Base-by-base conservation (phyloP, 2,329 filamentous ascomycete species). In the Cladosporium sp. region DNA sequence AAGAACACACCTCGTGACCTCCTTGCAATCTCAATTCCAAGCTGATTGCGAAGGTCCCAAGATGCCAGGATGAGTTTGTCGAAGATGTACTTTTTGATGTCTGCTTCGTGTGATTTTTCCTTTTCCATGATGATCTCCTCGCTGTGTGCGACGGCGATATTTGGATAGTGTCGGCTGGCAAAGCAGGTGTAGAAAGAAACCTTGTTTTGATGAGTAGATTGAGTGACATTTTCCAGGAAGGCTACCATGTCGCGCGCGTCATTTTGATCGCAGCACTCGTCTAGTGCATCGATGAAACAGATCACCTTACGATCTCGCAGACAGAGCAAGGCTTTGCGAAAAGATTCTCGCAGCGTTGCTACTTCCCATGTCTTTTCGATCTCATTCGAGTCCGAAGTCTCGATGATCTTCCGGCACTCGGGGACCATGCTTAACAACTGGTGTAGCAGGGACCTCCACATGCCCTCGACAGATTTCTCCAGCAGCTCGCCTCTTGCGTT, bases 401-500 rank as follows among this genome's bases (percentile, higher is more conserved):
- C 22, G 22, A 28, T 7, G 22, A 7, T 28, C 22, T 28, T 7
- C 22, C 22, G 22, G 7, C 22, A 28, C 22, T 28, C 4, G 1
- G 35, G 35, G 16, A 38, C 6, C 10, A 1, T 13, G 10, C 3
- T 16, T 2, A 38, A 8, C 11, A 38, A 9, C n/a, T 38, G 11
- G 8, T 38, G n/a, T 14, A 38, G n/a, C 10, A 38, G 35, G n/a
- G 35, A n/a, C 40, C 40, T 22, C 55, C 78, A 80, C 63, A 82
- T 71, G 59, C 3, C 62, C 0, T 63, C 28, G 0, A 69, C 66
- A 0, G 76, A 72, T 51, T 68, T 77, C 43, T 81, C 76, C 9
- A 77, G 59, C 3, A 61, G 32, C 31, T 66, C 62, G 0, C 75
- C 76, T 52, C 73, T 61, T 0, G 74, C 74, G 52, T 77, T 73